phyloP scores from a whole-genome alignment of 345 rosid species.

The Citrus trifoliata region DNA sequence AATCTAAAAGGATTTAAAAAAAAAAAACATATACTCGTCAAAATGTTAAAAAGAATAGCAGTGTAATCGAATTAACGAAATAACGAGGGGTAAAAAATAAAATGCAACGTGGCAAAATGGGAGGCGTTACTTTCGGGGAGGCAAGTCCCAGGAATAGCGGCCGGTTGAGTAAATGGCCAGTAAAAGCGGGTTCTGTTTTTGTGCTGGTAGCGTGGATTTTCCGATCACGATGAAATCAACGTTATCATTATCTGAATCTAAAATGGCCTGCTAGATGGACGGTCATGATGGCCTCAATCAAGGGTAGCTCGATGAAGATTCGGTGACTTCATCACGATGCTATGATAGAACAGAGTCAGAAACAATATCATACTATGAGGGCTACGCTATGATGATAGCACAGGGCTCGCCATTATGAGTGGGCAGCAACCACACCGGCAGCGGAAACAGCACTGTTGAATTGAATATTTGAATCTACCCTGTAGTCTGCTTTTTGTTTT shows the following conservation, averaged over 20 bases:
- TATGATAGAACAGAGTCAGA: too few relatives aligned
- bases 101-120: conserved; percentile 18
- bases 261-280: neutral
- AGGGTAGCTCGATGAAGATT: neutral
- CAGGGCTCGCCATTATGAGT: neutral
- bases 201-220: conserved; percentile 11
- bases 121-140: conserved; percentile 1
- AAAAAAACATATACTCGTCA: too few relatives aligned
- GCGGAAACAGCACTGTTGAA: neutral
- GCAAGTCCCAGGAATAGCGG: conserved; percentile 22
- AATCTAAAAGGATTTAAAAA: too few relatives aligned
- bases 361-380: too few relatives aligned
- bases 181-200: conserved; percentile 17
- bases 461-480: neutral
- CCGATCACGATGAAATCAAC: conserved; percentile 3
- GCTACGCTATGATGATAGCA: neutral
- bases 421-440: neutral
- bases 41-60: too few relatives aligned
- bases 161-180: conserved; percentile 27
- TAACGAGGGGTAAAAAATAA: too few relatives aligned
- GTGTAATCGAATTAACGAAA: neutral
- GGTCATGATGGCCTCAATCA: conserved; percentile 15
- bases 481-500: neutral
- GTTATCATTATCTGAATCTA: neutral
- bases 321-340: neutral